Evolutionary conservation across 768 basidiomycete genomes (phyloP).

Genomic region (Paxillus rubicundulus): DNA sequence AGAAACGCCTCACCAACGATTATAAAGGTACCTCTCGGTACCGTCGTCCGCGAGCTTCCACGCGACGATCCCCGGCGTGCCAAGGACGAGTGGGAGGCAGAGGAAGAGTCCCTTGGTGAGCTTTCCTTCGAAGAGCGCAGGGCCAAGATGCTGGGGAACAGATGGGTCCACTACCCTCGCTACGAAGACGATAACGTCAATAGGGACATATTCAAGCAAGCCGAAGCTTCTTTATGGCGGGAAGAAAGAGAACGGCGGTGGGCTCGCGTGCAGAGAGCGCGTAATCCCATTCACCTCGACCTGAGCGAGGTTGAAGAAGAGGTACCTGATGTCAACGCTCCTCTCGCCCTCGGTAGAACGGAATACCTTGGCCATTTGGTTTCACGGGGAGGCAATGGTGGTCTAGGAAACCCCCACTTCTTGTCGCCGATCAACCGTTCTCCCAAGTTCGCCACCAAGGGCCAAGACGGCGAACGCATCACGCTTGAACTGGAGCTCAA

Average conservation of each 20-base stretch:
- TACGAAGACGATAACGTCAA: slow-evolving; percentile 59
- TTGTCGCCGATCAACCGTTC: slow-evolving; percentile 63
- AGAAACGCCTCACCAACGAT: slow-evolving; percentile 67
- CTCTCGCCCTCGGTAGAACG: slow-evolving; percentile 56
- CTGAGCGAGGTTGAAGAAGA: slow-evolving; percentile 51
- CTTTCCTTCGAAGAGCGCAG: slow-evolving; percentile 46
- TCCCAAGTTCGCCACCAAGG: slow-evolving; percentile 84
- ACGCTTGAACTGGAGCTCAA: slow-evolving; percentile 91
- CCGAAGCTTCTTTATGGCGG: slow-evolving; percentile 57
- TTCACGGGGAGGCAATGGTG: slow-evolving; percentile 75
- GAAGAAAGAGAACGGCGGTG: slow-evolving; percentile 61
- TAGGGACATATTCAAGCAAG: slow-evolving; percentile 67
- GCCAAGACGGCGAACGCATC: slow-evolving; percentile 66
- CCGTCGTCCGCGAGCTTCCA: slow-evolving; percentile 76
- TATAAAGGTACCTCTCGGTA: slow-evolving; percentile 85
- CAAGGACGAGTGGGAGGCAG: slow-evolving; percentile 71
- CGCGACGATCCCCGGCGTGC: slow-evolving; percentile 62
- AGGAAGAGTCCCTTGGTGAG: slow-evolving; percentile 55
- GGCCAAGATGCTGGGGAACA: slow-evolving; percentile 57
- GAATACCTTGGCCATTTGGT: slow-evolving; percentile 62
- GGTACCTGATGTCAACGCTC: slow-evolving; percentile 41
- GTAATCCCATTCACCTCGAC: slow-evolving; percentile 55
- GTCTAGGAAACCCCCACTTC: slow-evolving; percentile 89
- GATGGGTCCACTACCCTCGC: slow-evolving; percentile 83
- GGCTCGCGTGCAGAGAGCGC: slow-evolving; percentile 41